Evolutionary conservation across 2,329 filamentous ascomycete species (phyloP), one percentile per base, ranked within the genome.

Genomic region (Stagonosporopsis vannaccii): DNA sequence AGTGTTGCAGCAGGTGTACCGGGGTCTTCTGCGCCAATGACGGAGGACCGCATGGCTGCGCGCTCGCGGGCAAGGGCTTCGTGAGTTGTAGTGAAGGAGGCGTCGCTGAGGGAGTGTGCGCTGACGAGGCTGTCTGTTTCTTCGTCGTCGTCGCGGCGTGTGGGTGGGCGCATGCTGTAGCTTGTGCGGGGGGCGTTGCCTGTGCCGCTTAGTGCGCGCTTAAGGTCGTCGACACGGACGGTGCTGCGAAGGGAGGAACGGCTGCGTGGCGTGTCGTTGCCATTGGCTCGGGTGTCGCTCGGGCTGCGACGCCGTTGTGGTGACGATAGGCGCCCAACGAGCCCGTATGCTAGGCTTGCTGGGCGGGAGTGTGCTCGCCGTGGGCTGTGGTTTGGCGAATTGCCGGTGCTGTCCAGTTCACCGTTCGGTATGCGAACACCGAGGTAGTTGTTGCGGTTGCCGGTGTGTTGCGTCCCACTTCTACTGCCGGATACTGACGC

Each of bases 401-500:
- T 74, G 17, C 48, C 60, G 2, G 48, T 65, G 41, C 70, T 74
- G 25, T 76, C 73, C 11, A 75, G 58, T 13, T 64, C 70, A 43
- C 72, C 73, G n/a, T 74, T 73, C 0, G 73, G 73, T 33, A 67
- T 84, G 62, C 84, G 86, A 33, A 87, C 81, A n/a, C 83, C 82
- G 35, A 90, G 81, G 57, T 85, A 73, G 51, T 74, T 75, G 53
- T 67, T 72, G 12, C 71, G 69, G 4, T 66, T 65, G 11, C 59
- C 53, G 3, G 72, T 74, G 52, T 67, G 63, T 7, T 64, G 59
- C 0, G 70, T 69, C 0, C 67, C 72, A 1, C 85, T 82, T 60
- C 85, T 87, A 2, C 92, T 96, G 20, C 91, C 92, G 50, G 82
- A 90, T 51, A 96, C 79, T 4, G 92, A 96, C 12, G 85, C 85